A percentile compares a stretch with the other conserved stretches of the same genome.
Evolutionary conservation across 805 yeast species (phyloP).

Genomic region (Sugiyamaella americana): DNA sequence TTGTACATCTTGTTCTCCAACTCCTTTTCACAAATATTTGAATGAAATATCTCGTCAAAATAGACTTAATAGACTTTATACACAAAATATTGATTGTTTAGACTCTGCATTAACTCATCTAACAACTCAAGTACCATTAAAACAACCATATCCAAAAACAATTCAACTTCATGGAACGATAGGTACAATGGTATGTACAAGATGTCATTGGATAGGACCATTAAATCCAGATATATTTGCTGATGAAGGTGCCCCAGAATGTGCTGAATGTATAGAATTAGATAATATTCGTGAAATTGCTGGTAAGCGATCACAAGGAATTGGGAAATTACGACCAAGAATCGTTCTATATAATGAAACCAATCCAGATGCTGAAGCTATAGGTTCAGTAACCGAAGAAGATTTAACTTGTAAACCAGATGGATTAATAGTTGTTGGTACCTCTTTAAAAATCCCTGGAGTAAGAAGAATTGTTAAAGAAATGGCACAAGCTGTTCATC

Average conservation of each 20-base stretch:
- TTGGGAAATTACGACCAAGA: constrained; percentile 58
- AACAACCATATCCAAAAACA: constrained; percentile 46
- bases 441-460: constrained; percentile 76
- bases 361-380: constrained; percentile 84
- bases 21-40: constrained; percentile 66
- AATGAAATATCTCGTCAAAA: constrained; percentile 54
- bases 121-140: constrained; percentile 46
- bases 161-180: constrained; percentile 85
- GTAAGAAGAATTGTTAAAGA: constrained; percentile 57
- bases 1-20: constrained; percentile 54
- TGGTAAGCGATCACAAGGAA: constrained; percentile 59
- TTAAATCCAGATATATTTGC: constrained; percentile 50
- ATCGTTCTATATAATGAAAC: constrained; percentile 67
- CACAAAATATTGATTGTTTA: constrained; percentile 82
- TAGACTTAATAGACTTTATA: constrained; percentile 66
- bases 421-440: constrained; percentile 75
- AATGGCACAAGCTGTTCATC: constrained; percentile 50
- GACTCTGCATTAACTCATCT: constrained; percentile 53
- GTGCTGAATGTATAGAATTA: constrained; percentile 59
- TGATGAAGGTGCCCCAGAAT: constrained; percentile 42
- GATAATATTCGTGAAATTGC: constrained; percentile 51
- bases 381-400: constrained; percentile 64
- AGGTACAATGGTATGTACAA: constrained; percentile 64
- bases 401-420: constrained; percentile 68
- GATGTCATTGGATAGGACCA: constrained; percentile 55